Conservation (phyloP, 495 filamentous ascomycete genomes). For the Pyrenula aspistea region DNA sequence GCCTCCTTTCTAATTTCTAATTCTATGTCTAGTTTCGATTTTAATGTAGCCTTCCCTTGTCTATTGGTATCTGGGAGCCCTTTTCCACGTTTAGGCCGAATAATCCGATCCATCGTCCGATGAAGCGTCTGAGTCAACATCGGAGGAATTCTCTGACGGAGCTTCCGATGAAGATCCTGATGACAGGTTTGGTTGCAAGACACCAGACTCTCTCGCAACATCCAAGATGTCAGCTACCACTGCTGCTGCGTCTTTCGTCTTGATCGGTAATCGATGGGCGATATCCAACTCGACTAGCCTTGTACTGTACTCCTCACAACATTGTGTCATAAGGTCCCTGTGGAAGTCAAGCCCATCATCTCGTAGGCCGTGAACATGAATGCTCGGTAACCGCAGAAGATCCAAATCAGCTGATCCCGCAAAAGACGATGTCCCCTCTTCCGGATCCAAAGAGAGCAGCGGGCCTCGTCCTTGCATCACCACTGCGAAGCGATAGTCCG, state of each 20-base stretch:
- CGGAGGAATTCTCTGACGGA: too few species aligned
- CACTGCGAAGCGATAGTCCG: constrained; percentile 22
- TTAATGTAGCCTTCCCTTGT: too few species aligned
- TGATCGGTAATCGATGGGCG: constrained; percentile 45
- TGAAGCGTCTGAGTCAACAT: too few species aligned
- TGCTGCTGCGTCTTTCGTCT: constrained; percentile 36
- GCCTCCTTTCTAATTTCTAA: too few species aligned
- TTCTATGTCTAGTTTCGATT: too few species aligned
- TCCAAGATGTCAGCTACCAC: constrained; percentile 33
- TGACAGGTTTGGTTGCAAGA: too few species aligned
- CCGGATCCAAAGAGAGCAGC: constrained; percentile 39
- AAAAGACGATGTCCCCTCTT: constrained; percentile 42
- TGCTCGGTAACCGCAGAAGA: constrained; percentile 30
- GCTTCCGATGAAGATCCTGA: too few species aligned
- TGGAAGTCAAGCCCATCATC: constrained; percentile 44
- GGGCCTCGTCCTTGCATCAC: constrained; percentile 45
- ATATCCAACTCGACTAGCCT: constrained; percentile 50
- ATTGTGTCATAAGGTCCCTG: constrained; percentile 32
- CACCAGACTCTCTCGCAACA: constrained; percentile 24
- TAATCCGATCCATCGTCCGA: too few species aligned
- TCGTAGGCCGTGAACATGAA: constrained; percentile 50
- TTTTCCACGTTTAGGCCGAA: too few species aligned
- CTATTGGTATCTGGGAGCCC: too few species aligned
- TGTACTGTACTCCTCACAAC: constrained; percentile 29
- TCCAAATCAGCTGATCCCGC: not conserved